Evolutionary conservation across 2,329 filamentous ascomycete genomes (phyloP).

Genomic region (Colletotrichum phormii): DNA sequence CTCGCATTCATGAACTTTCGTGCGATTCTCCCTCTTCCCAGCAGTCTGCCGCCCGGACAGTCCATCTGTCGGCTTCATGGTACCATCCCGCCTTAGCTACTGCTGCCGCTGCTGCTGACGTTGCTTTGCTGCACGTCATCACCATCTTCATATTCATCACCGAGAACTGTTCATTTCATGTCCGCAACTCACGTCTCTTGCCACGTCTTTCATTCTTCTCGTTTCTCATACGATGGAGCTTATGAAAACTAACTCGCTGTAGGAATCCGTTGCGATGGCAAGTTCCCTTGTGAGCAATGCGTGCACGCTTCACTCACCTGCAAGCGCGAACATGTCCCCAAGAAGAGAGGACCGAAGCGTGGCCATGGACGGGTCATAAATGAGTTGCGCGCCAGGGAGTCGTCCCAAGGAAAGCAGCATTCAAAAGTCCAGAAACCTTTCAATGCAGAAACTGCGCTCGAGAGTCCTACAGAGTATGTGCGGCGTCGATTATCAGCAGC

Average conservation of each 20-base stretch:
- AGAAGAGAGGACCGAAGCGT: conserved; percentile 73
- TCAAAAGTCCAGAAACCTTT: conserved; percentile 18
- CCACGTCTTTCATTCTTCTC: not conserved
- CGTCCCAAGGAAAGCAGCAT: conserved; percentile 48
- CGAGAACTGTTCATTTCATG: conserved; percentile 37
- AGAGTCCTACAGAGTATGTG: conserved; percentile 49
- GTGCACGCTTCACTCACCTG: conserved; percentile 68
- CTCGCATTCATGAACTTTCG: conserved; percentile 36
- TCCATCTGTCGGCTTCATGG: conserved; percentile 29
- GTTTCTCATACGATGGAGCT: not conserved
- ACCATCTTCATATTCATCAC: not conserved
- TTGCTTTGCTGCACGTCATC: conserved; percentile 28
- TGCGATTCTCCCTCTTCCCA: conserved; percentile 37
- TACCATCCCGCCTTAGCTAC: conserved; percentile 19
- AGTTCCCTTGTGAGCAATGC: conserved; percentile 70
- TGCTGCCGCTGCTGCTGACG: not conserved
- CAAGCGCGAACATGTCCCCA: conserved; percentile 73
- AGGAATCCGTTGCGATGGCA: conserved; percentile 60
- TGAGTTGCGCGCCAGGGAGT: conserved; percentile 65
- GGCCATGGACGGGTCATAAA: conserved; percentile 73
- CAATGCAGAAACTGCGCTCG: conserved; percentile 38
- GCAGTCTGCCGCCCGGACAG: conserved; percentile 36
- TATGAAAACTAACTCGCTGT: not conserved
- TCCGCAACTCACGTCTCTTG: conserved; percentile 3
- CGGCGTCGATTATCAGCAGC: conserved; percentile 37